Base-by-base conservation (phyloP, 2,329 filamentous ascomycete species). In the Fusarium oligoseptatum region DNA sequence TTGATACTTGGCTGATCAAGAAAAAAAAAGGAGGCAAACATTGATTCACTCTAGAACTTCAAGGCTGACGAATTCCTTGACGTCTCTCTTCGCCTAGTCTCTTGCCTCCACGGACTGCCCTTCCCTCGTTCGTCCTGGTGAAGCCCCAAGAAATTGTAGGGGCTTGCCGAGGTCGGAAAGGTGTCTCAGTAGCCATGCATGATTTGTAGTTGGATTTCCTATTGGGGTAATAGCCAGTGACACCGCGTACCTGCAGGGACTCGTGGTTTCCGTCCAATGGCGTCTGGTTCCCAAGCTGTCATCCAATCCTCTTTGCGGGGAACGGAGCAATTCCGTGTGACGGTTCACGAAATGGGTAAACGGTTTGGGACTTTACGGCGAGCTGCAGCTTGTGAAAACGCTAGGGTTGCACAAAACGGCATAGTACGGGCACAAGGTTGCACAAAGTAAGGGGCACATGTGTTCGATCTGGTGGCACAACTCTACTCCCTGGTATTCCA, bases 221-320 rank as follows among this genome's bases (percentile, higher is more conserved):
- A 20, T 64, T 74, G 11, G 6, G 57, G 72, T 37, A 75, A 67
- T 60, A 55, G 69, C 29, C 52, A 73, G 72, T 70, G 56, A 60
- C 74, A 66, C 64, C 22, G 43, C 24, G 71, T 72, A 60, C 72
- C 72, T 74, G 72, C 72, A 74, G 72, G 72, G 72, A 62, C 66
- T 73, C 63, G 56, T 39, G 60, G 60, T 52, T 56, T 75, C 45
- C 60, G 10, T 52, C 69, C 69, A 70, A 75, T 74, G 32, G 50
- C 50, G 72, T 55, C 45, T 70, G 72, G 57, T 73, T 64, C 72
- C 69, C 63, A 75, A 73, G 27, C 57, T 66, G 56, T 66, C 45
- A 67, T 57, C 50, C 62, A 64, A 43, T 43, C 50, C n/a, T 41
- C 36, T 75, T 70, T 62, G 39, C 72, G 66, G 72, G 68, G 64